Base-by-base conservation (phyloP, 1,284 basidiomycete species). In the Coniophora puteana region DNA sequence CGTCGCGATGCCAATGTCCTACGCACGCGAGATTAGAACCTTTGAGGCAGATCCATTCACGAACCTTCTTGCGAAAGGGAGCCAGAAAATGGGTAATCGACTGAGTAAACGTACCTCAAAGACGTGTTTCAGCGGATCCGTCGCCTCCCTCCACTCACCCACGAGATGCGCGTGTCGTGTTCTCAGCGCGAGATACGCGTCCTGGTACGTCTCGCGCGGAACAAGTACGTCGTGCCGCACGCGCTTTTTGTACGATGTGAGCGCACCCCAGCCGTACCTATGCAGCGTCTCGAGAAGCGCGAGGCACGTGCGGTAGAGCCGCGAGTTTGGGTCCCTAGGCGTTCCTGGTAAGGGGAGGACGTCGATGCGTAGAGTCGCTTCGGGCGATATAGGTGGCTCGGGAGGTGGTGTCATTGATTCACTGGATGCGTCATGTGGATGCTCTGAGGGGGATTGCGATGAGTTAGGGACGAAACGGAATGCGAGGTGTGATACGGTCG, bases 181-280 rank as follows among this genome's bases (percentile, higher is more conserved):
- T 42, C 94, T 81, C 72, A 98, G 83, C 1, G 79, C 52, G 24
- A 93, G 76, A 54, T 98, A 99, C 4, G 94, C 61, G 58, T 98
- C 93, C 52, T 96, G 93, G 54, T 93, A 97, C 4, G 67, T 60
- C 40, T 91, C 86, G 17, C 88, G 70, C 0, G 82, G 74, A 4
- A 96, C 75, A 13, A 97, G 53, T 12, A 80, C 71, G 59, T 98
- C 94, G 56, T 98, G 95, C 7, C 73, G 57, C 1, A 94, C 85
- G 2, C 93, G 78, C 58, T 97, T 97, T 58, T 80, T 76, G 66
- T 96, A 97, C 36, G 84, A 78, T 1, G 80, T 82, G 49, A 82
- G 54, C 3, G 77, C 74, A 5, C 94, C 93, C 79, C 83, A 90
- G 8, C 87, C 85, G 55, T 96, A 91, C 33, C 89, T 79, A 61